Base-by-base conservation (phyloP, 768 basidiomycete genomes). In the Trametes cinnabarina region DNA sequence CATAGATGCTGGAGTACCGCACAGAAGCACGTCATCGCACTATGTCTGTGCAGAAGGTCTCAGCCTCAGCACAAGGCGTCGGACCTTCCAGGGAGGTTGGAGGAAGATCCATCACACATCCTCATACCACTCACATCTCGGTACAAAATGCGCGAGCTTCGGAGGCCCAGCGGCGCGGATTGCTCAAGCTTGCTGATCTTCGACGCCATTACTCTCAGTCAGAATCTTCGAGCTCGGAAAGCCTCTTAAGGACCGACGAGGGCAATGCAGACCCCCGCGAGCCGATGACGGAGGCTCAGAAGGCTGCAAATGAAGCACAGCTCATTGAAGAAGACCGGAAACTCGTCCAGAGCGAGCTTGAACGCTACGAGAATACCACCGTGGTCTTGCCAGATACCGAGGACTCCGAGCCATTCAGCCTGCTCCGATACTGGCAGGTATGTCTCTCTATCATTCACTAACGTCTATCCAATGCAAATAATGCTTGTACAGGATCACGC, bases 381-480 rank as follows among this genome's bases (percentile, higher is more conserved):
- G 7, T 32, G 5, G 30, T 39, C 37, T 39, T 12, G 37, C 14
- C 37, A 39, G 37, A 39, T 39, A 39, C 37, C 11, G 37, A n/a
- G 8, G 39, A 50, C 22, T 8, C 19, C 32, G 39, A 20, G 12
- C 6, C 23, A 14, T n/a, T 59, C 30, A 25, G 47, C 23, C n/a
- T 59, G 7, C 32, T 53, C 3, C 11, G 17, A 23, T 54, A 26
- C 20, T 55, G 58, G 58, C 23, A 59, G 22, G 58, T 59, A n/a
- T 7, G 51, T 47, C 30, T 3, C 9, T 3, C 34, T 30, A 4
- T 28, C 17, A n/a, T n/a, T 44, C 11, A 10, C 15, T 15, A 5
- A 7, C 3, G 15, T 39, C 20, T 49, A 15, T 5, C 15, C n/a
- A n/a, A 55, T 11, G 51, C 23, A 15, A 23, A 40, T 25, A 15